Percentiles rank a stretch among this genome's conserved stretches.
Evolutionary conservation across 2,329 filamentous ascomycete species (phyloP).

Genomic region (Lithohypha guttulata): DNA sequence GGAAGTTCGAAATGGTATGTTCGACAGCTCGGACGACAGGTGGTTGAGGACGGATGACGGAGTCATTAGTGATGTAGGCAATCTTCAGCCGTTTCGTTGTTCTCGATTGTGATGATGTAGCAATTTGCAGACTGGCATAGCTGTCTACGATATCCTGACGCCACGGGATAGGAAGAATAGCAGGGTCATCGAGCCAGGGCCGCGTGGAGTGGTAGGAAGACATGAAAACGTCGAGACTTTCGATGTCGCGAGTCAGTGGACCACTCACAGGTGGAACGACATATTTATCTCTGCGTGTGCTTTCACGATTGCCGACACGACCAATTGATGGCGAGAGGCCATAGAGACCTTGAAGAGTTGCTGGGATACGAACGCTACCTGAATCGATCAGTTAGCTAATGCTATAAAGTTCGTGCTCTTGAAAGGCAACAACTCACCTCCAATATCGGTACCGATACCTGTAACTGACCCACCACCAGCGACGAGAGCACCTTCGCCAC

Average conservation of each 20-base stretch:
- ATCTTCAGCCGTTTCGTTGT: conserved; percentile 36
- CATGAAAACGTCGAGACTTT: conserved; percentile 36
- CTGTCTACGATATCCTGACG: no score
- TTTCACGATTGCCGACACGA: conserved; percentile 20
- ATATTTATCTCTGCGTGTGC: conserved; percentile 13
- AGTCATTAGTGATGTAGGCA: conserved; percentile 42
- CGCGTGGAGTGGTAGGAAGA: conserved; percentile 31
- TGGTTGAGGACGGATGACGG: conserved; percentile 45
- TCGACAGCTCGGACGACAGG: conserved; percentile 40
- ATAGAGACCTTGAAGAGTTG: conserved; percentile 40
- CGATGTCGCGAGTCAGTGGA: conserved; percentile 43
- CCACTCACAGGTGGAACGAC: conserved; percentile 41
- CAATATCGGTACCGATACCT: conserved; percentile 45
- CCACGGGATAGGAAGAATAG: conserved; percentile 46
- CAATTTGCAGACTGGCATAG: no score
- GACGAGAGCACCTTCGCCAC: conserved; percentile 43
- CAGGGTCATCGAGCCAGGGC: conserved; percentile 46
- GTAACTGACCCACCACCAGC: conserved; percentile 39
- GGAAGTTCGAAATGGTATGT: conserved; percentile 44
- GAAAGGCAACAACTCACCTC: no score
- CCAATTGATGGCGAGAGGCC: conserved; percentile 29
- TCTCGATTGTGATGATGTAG: conserved; percentile 32
- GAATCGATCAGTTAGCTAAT: no score
- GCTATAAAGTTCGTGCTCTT: no score
- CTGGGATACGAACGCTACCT: conserved; percentile 42